Evolutionary conservation across 345 rosid species (phyloP).

Genomic region (Rhodomyrtus tomentosa): DNA sequence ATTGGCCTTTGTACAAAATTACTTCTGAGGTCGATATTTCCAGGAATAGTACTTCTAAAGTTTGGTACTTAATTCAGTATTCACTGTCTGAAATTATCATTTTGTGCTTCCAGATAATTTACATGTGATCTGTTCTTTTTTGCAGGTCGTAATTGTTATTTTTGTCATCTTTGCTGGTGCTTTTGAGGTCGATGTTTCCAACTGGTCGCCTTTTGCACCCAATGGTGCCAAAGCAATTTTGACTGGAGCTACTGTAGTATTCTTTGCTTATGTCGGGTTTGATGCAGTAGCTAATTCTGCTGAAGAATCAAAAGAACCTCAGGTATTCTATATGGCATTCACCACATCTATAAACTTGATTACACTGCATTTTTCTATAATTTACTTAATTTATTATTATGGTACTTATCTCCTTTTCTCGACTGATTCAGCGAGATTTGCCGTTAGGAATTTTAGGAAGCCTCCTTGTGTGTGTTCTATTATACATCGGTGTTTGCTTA

Average conservation of each 20-base stretch:
- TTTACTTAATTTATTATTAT: neutral
- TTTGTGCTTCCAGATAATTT: neutral
- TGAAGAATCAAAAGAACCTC: slow-evolving; percentile 88
- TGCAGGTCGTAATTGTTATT: slow-evolving; percentile 77
- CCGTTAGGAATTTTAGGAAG: slow-evolving; percentile 89
- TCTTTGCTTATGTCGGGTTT: slow-evolving; percentile 97
- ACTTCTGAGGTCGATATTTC: neutral
- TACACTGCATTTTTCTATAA: neutral
- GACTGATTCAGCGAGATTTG: slow-evolving; percentile 61
- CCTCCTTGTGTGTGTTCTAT: slow-evolving; percentile 57
- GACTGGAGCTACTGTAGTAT: slow-evolving; percentile 87
- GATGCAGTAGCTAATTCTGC: slow-evolving; percentile 98
- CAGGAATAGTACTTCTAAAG: neutral
- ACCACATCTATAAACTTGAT: neutral
- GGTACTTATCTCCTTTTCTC: slow-evolving; percentile 1
- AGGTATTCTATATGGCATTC: slow-evolving; percentile 28
- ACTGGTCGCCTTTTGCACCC: slow-evolving; percentile 95
- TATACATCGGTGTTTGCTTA: slow-evolving; percentile 79
- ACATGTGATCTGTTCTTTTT: neutral
- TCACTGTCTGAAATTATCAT: neutral
- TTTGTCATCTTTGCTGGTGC: slow-evolving; percentile 68
- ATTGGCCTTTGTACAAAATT: neutral
- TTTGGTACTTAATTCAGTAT: neutral
- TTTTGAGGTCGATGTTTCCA: slow-evolving; percentile 74
- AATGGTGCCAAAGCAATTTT: slow-evolving; percentile 63